A percentile compares a stretch with the other conserved stretches of the same genome.
phyloP scores from a whole-genome alignment of 2,329 filamentous ascomycete genomes.

The Fusarium dimerum region DNA sequence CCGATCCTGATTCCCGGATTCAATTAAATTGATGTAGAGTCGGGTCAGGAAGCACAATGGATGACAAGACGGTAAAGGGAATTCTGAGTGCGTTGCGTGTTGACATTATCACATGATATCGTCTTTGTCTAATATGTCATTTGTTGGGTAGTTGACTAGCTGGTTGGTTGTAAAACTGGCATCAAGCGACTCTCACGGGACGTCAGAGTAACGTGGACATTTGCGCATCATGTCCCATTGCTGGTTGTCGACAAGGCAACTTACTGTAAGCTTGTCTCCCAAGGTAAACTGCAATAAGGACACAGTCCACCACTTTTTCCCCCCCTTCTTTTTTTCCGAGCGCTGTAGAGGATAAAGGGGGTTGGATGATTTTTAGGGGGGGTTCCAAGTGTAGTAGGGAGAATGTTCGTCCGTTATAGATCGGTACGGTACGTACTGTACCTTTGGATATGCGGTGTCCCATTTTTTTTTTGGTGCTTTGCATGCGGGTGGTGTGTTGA shows the following conservation, averaged over 20 bases:
- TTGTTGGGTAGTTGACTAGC: neutral
- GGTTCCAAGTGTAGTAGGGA: neutral
- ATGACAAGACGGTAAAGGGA: too few species aligned
- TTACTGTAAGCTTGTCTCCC: neutral
- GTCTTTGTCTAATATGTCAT: neutral
- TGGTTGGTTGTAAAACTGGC: neutral
- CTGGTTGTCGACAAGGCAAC: neutral
- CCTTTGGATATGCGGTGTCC: neutral
- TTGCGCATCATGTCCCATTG: neutral
- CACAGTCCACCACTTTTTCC: neutral
- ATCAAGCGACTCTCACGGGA: neutral
- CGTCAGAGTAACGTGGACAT: neutral
- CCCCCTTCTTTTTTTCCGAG: neutral
- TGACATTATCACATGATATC: neutral
- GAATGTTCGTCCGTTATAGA: neutral
- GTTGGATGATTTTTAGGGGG: neutral
- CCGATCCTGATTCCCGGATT: too few species aligned
- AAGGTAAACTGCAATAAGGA: neutral
- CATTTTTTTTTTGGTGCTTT: conserved; percentile 6
- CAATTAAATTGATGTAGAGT: too few species aligned
- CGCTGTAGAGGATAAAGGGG: neutral
- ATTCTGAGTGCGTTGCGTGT: too few species aligned
- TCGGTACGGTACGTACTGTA: neutral
- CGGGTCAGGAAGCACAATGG: too few species aligned
- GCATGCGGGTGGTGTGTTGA: neutral